Base-by-base conservation (phyloP, 2,329 filamentous ascomycete species). In the Hymenoscyphus scutula region DNA sequence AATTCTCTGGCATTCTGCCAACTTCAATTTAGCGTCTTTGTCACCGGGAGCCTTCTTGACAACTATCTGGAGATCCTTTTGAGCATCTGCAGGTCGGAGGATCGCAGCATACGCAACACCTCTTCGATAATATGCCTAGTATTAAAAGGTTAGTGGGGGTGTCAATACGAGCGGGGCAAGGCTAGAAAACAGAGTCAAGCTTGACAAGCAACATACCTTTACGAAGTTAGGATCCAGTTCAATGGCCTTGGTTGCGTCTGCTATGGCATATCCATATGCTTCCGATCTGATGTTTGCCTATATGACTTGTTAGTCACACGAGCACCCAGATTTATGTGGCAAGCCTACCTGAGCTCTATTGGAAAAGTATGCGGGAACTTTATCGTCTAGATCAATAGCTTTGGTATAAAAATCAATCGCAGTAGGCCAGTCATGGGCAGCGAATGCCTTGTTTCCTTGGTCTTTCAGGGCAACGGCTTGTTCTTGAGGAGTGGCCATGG, bases 231-330 rank as follows among this genome's bases (percentile, higher is more conserved):
- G 86, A 73, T 98, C 91, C 63, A 98, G 81, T 75, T 96, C 92
- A 73, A 98, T 88, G 17, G 95, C 95, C 77, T 91, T 96, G 59
- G 90, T 91, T 34, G 94, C 92, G 78, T 99, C 95, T 59, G 88
- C 83, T 71, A 98, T 89, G 27, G 95, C 93, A 79, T 94, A 96
- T 45, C 95, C 95, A 75, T 93, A 98, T 23, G 94, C 87, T 77
- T 99, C 95, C 45, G 94, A 88, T 80, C 97, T 98, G 77, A 99
- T 94, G 76, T 99, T 84, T 67, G 91, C 91, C 92, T 97, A n/a
- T 72, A 29, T 25, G n/a, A n/a, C n/a, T 61, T 51, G 74, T 84
- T 65, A 83, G 81, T 80, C 78, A 81, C 76, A 75, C 77, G 77
- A 79, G 72, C 73, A 73, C 55, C 69, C 25, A n/a, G 38, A 29